Percentiles rank a stretch among this genome's conserved stretches.
Evolutionary conservation across 2,329 filamentous ascomycete species (phyloP).

Genomic region (Cladophialophora yegresii): DNA sequence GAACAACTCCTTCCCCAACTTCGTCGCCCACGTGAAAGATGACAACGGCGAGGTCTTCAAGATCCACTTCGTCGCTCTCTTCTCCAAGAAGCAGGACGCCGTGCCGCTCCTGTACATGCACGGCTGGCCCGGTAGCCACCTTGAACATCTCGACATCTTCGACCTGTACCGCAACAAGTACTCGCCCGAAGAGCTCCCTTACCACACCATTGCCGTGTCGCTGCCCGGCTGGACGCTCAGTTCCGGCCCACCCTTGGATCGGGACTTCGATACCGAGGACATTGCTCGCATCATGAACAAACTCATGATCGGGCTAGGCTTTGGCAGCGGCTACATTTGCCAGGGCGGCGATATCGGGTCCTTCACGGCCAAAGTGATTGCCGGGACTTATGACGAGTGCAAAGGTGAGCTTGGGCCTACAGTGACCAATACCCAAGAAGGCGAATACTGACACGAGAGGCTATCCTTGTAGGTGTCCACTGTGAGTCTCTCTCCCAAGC

Average conservation of each 20-base stretch:
- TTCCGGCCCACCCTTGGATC: conserved; percentile 48
- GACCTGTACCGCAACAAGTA: conserved; percentile 51
- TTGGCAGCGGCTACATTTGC: conserved; percentile 54
- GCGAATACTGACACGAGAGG: background rate
- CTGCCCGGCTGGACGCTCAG: conserved; percentile 59
- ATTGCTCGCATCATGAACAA: conserved; percentile 53
- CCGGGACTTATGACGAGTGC: conserved; percentile 49
- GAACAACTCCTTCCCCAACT: conserved; percentile 57
- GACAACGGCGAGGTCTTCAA: conserved; percentile 41
- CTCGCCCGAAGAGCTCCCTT: conserved; percentile 54
- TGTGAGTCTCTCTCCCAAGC: conserved; percentile 8
- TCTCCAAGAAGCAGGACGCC: conserved; percentile 55
- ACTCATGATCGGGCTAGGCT: conserved; percentile 57
- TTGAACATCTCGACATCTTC: conserved; percentile 59
- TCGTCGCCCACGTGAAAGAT: conserved; percentile 48
- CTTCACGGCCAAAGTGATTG: conserved; percentile 49
- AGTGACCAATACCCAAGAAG: background rate
- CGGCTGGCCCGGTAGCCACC: conserved; percentile 44
- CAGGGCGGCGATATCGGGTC: conserved; percentile 62
- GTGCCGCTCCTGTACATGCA: conserved; percentile 57
- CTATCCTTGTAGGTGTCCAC: conserved; percentile 10
- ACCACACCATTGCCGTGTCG: conserved; percentile 59
- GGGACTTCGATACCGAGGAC: conserved; percentile 47
- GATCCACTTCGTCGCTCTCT: conserved; percentile 59
- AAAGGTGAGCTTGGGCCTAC: conserved; percentile 41